Evolutionary conservation across 1,284 basidiomycete species (phyloP).

Genomic region (Apiotrichum gamsii): DNA sequence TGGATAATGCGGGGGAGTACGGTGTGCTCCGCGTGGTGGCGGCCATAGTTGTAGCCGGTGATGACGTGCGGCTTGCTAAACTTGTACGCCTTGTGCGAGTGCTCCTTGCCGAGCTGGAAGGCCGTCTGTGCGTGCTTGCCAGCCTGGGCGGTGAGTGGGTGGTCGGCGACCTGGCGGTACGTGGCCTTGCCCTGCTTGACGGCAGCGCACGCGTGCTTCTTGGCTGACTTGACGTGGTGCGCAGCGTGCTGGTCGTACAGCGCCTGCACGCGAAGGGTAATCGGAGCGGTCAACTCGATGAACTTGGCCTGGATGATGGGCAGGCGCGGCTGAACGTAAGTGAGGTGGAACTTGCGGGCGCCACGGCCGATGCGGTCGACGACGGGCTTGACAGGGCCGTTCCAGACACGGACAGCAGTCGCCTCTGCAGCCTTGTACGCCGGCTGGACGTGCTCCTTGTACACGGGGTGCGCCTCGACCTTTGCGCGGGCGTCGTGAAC

Average conservation of each 20-base stretch:
- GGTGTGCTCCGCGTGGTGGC: conserved; percentile 12
- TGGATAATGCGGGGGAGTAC: conserved; percentile 14
- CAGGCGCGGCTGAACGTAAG: conserved; percentile 39
- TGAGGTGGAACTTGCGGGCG: conserved; percentile 31
- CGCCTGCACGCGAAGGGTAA: conserved; percentile 23
- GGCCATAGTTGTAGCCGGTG: conserved; percentile 22
- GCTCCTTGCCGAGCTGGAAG: conserved; percentile 21
- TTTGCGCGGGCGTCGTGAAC: conserved; percentile 24
- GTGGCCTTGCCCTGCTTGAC: conserved; percentile 14
- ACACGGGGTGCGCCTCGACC: conserved; percentile 23
- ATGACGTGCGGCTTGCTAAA: conserved; percentile 30
- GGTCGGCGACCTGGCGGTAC: conserved; percentile 24
- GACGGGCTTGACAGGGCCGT: conserved; percentile 36
- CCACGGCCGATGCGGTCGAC: conserved; percentile 25
- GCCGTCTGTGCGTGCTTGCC: conserved; percentile 25
- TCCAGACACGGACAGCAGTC: conserved; percentile 18
- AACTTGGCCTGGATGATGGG: conserved; percentile 32
- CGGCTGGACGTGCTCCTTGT: conserved; percentile 28
- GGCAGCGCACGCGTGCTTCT: conserved; percentile 18
- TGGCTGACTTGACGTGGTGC: conserved; percentile 26
- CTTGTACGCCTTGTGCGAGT: conserved; percentile 27
- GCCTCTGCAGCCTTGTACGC: conserved; percentile 11
- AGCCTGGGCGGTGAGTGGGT: conserved; percentile 32
- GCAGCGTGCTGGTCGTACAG: conserved; percentile 22
- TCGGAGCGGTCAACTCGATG: conserved; percentile 30